Evolutionary conservation across 805 yeast species (phyloP), one percentile per base, ranked within the genome.

Genomic region (Suhomyces sp.): DNA sequence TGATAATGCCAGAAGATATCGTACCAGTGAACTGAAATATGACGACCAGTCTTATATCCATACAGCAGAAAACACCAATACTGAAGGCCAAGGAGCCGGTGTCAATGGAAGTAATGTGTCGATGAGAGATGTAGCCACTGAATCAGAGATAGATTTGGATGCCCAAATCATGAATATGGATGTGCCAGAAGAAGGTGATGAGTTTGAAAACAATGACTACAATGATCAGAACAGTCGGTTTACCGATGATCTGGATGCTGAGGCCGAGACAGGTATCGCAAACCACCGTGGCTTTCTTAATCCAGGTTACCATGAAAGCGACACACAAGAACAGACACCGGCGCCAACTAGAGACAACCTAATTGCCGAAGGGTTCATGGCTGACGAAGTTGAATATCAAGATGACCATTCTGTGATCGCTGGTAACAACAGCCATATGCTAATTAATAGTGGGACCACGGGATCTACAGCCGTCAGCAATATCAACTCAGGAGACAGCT

Each of bases 341-440:
- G 49, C 44, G 4, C 44, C 51, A 10, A 27, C 29, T 6, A 19
- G 51, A 24, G 51, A 19, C 13, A 48, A 47, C 17, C 48, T 54
- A 26, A 67, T 65, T 6, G 74, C 71, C 47, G 79, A 75, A 48
- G 79, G 77, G 6, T 76, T 74, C 52, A 75, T 76, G 79, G 80
- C 79, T 2, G 77, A 72, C 38, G 80, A 76, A 26, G 79, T 74
- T 9, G 79, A 76, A 53, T 74, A 76, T 53, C 79, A 73, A 56
- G 65, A 70, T 47, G 79, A 74, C 54, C 78, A 74, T 56, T 55
- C 69, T 47, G 46, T 65, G 27, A 55, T 57, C 52, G 58, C 61
- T 31, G 61, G 60, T 36, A 48, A 54, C 46, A 46, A 52, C 51
- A 44, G 44, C 52, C 53, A 53, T 56, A 58, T 68, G 59, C 46